Base-by-base conservation (phyloP, 257 asterid genomes). In the Petrea volubilis region DNA sequence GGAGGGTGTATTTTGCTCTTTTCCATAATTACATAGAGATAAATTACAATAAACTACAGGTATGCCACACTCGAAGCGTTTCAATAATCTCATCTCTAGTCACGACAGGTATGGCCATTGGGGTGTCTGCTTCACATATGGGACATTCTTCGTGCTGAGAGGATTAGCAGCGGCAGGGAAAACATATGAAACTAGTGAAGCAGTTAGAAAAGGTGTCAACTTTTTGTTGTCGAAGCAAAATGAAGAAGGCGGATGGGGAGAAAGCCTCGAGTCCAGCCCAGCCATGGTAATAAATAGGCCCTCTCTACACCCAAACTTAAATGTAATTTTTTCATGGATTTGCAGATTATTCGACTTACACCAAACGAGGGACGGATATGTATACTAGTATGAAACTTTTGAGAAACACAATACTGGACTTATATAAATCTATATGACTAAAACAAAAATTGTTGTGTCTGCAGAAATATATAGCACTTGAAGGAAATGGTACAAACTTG, bases 171-270 rank as follows among this genome's bases (percentile, higher is more conserved):
- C 91, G 0, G 84, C 78, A 0, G 96, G 97, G 6, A 85, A 81
- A 73, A 84, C 91, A 0, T 91, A 80, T 3, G 74, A 82, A 8
- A 89, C 85, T 41, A 72, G 87, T 49, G 79, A 80, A 77, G 74
- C 86, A 2, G 77, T 89, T 40, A 44, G 93, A 0, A 87, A 86
- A 36, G 97, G 82, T 0, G 86, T 78, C 2, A 7, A 84, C 7
- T 89, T 91, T 70, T 87, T 70, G 63, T 46, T 91, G 44, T 70
- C 87, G 7, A 71, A 66, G 18, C 97, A 91, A 52, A 87, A 89
- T 18, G 83, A 91, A 72, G 91, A 89, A 68, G 97, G 97, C 28
- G 96, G 96, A 33, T 91, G 96, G 97, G 97, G 96, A 60, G 97
- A 91, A 73, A 75, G 85, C 80, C 88, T 76, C 0, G 85, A 85